These are phyloP conservation scores for Candida vartiovaarae DNA, from an alignment of 805 yeast genomes.

Conservation along the genomic window DNA sequence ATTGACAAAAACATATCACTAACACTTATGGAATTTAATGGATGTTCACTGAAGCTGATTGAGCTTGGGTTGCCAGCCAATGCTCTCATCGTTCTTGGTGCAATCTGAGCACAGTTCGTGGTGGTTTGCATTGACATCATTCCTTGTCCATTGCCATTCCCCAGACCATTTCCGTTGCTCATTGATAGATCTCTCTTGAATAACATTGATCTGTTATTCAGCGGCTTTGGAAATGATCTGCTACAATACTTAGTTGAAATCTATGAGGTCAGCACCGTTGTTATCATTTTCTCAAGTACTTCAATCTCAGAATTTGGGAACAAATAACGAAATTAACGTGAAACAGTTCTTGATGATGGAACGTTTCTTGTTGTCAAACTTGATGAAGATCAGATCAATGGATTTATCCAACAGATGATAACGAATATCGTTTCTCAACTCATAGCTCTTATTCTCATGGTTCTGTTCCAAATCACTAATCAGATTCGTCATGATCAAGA, in stretches of 20 bases:
- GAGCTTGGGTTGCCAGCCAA: constrained; percentile 16
- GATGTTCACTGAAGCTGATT: constrained; percentile 13
- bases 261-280: constrained; percentile 9
- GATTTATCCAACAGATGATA: constrained; percentile 26
- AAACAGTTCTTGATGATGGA: constrained; percentile 28
- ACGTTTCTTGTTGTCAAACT: constrained; percentile 27
- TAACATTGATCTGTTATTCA: constrained; percentile 11
- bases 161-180: constrained; percentile 1
- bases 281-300: constrained; percentile 22
- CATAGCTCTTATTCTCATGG: constrained; percentile 20
- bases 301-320: constrained; percentile 26
- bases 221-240: constrained; percentile 23
- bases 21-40: constrained; percentile 18
- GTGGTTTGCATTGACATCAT: constrained; percentile 14
- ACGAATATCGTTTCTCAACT: constrained; percentile 28
- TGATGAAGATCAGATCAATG: constrained; percentile 26
- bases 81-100: constrained; percentile 27
- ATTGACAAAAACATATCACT: constrained; percentile 24
- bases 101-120: constrained; percentile 26
- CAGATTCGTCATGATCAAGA: constrained; percentile 43
- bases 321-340: constrained; percentile 25
- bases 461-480: constrained; percentile 40
- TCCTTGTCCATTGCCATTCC: not conserved
- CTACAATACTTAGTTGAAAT: constrained; percentile 19
- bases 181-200: constrained; percentile 5